phyloP scores from a whole-genome alignment of 2,329 filamentous ascomycete genomes.

The Fusarium liriodendri region DNA sequence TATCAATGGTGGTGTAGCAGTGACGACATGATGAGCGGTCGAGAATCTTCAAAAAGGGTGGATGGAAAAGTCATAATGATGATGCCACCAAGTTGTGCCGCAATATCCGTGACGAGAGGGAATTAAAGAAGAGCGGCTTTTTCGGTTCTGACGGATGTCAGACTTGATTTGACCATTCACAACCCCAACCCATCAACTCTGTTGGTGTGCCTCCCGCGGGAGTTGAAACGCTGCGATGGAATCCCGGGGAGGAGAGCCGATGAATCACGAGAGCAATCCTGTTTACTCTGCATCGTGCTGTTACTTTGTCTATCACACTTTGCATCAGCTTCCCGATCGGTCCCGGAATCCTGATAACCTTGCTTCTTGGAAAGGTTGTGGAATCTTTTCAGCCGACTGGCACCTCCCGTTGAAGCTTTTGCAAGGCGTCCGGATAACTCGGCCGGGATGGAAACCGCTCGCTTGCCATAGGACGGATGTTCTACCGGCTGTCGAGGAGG shows the following conservation, averaged over 20 bases:
- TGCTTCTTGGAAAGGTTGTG: not conserved
- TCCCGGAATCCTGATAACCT: not conserved
- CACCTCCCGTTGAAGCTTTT: not conserved
- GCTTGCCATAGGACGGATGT: slow-evolving; percentile 10
- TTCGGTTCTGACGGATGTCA: slow-evolving; percentile 30
- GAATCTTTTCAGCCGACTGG: not conserved
- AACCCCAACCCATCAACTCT: not conserved
- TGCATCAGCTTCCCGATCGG: not conserved
- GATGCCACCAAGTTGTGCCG: slow-evolving; percentile 12
- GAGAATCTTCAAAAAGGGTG: not conserved
- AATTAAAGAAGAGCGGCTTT: not conserved
- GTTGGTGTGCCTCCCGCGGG: not conserved
- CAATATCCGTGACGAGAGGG: not conserved
- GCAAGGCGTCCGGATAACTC: slow-evolving; percentile 14
- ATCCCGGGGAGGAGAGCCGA: not conserved
- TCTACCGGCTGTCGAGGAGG: not conserved
- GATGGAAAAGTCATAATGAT: slow-evolving; percentile 5
- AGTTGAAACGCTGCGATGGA: not conserved
- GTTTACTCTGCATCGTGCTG: not conserved
- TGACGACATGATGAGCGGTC: not conserved
- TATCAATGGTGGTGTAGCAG: not conserved
- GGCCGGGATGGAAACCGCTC: slow-evolving; percentile 13
- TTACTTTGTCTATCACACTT: not conserved
- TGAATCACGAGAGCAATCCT: not conserved
- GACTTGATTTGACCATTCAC: not conserved